Conservation (phyloP, 179 eudicot species). For the Corrigiola litoralis region DNA sequence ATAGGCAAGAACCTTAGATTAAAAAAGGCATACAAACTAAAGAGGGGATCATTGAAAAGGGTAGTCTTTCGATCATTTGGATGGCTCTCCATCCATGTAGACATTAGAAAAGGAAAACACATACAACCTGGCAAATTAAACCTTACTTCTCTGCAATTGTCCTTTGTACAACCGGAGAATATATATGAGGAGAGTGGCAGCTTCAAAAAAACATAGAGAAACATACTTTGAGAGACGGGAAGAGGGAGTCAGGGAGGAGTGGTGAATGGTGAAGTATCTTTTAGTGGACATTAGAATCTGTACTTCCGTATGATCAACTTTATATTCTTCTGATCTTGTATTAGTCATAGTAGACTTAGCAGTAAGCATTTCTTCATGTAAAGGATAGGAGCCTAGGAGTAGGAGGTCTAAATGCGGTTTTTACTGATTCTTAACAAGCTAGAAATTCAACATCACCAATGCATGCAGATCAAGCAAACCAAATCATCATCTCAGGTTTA, state of each 20-base stretch:
- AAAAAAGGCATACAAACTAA: not conserved
- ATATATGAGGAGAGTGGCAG: not conserved
- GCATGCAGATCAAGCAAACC: no score
- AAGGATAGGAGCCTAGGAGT: no score
- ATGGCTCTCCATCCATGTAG: constrained; percentile 23
- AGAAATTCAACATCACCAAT: no score
- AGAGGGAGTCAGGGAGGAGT: no score
- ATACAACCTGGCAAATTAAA: constrained; percentile 20
- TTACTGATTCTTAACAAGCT: no score
- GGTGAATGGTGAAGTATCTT: no score
- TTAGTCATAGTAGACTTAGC: no score
- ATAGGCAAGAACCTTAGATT: not conserved
- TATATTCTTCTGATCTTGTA: not conserved
- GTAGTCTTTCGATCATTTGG: not conserved
- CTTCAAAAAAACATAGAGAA: no score
- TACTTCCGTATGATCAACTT: not conserved
- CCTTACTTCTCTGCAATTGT: not conserved
- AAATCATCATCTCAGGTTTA: no score
- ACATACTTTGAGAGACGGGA: no score
- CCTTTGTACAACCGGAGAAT: constrained; percentile 10
- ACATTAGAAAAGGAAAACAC: not conserved
- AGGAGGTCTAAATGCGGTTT: no score
- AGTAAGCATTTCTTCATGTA: no score
- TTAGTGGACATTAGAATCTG: not conserved
- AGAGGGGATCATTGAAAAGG: constrained; percentile 15